Evolutionary conservation across 192 early-diverging fungal genomes (phyloP), one percentile per base, ranked within the genome.

Genomic region (Allomyces macrogynus): DNA sequence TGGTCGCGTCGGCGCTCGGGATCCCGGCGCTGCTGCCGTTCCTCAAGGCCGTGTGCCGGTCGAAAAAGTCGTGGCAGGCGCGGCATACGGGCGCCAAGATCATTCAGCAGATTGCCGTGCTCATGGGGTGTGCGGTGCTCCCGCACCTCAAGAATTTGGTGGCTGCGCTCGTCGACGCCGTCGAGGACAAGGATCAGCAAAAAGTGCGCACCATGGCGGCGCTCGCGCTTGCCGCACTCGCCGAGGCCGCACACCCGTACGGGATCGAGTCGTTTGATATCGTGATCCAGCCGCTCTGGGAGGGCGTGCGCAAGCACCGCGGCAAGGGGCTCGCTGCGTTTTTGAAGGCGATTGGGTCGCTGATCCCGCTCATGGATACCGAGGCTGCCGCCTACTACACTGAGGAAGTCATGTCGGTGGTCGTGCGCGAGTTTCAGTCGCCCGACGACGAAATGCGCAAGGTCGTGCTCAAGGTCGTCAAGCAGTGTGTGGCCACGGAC

Each of bases 391-490:
- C 89, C 72, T 86, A 88, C 70, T 92, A 92, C 74, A 93, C 95
- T 9, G 86, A 89, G 71, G 89, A 95, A 65, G 89, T 94, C 43
- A 91, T 99, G 92, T 71, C 82, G 10, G 88, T 89, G 42, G 72
- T 99, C 61, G 87, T 95, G 40, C 82, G 91, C 62, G 94, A 99
- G 69, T 97, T 99, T 78, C 88, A 93, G 72, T 90, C 92, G 18
- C 89, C 92, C 32, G 95, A 99, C 70, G 93, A 95, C 72, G 89
- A 95, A 67, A 99, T 97, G 93, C 93, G 93, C 65, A 93, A 90
- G 80, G 92, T 97, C 76, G 95, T 99, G 18, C 80, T 99, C 32
- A 91, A 92, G 73, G 96, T 96, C 3, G 85, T 97, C 64, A 92
- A 91, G 69, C 96, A 97, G 73, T 99, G 96, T 74, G 87, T 88